Base-by-base conservation (phyloP, 108 stramenopile species). In the Epithemia pelagica region DNA sequence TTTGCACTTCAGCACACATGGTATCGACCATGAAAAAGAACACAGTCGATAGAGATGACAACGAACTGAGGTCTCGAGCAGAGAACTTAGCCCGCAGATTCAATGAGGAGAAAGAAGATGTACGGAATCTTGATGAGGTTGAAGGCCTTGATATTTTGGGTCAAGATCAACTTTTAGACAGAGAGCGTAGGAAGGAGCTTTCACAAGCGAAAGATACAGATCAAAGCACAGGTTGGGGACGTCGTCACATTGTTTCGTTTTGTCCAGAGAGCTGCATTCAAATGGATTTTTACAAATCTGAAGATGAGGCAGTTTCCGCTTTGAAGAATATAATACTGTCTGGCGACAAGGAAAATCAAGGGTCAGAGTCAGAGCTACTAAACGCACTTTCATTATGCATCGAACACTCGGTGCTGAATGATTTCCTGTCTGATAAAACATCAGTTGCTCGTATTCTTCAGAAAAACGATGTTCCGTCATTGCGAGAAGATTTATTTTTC, bases 191-290 rank as follows among this genome's bases (percentile, higher is more conserved):
- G 21, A 19, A 19, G 56, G 56, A 23, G 21, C 56, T 58, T 23
- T 7, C 56, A 7, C 56, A 19, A 7, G 56, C 56, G 5, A 26
- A 8, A 18, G 56, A 58, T 58, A 58, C 56, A 7, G 56, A 58
- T 58, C 56, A 27, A n/a, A 58, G 56, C 26, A 58, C 25, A 7
- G 22, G 56, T 58, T 58, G 22, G 56, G 56, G 56, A 21, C 56
- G 56, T 8, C 56, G 56, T 19, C 8, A 7, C 25, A 58, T 58
- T 7, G 26, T 58, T 18, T 26, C 15, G 18, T 58, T 26, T n/a
- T 7, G 21, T 8, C 26, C 56, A 23, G 56, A 58, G 5, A 7
- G 5, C 8, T 19, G 21, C 56, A 5, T 8, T 18, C 15, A 58
- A 19, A 5, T 58, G 26, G 7, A 58, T 5, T 23, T 58, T n/a